Conservation (phyloP, 306 rosid genomes). For the Glycyrrhiza uralensis region DNA sequence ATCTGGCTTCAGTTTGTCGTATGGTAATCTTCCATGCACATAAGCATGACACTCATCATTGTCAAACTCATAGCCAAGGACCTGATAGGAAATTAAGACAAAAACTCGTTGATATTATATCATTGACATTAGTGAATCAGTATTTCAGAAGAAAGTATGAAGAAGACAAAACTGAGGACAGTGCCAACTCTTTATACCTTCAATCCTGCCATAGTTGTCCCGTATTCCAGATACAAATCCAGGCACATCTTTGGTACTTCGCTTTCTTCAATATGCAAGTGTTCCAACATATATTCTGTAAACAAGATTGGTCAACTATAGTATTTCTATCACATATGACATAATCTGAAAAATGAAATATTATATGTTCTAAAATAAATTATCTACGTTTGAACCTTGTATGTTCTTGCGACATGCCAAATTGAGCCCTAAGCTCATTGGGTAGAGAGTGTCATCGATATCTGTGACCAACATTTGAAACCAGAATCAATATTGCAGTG, state of each 20-base stretch:
- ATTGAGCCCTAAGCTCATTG: constrained; percentile 74
- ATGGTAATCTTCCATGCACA: constrained; percentile 79
- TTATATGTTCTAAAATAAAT: neutral
- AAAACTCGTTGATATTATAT: neutral
- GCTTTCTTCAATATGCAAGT: constrained; percentile 61
- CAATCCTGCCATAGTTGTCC: constrained; percentile 91
- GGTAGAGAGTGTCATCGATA: constrained; percentile 89
- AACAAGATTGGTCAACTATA: neutral
- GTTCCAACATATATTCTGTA: constrained; percentile 67
- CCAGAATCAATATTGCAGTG: neutral
- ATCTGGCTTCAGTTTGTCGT: constrained; percentile 64
- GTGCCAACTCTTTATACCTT: constrained; percentile 43
- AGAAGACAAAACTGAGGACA: neutral
- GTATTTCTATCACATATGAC: constrained; percentile 9
- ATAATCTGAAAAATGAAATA: neutral
- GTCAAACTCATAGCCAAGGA: constrained; percentile 68
- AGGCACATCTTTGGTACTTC: constrained; percentile 74
- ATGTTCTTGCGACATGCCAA: constrained; percentile 74
- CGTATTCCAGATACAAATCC: constrained; percentile 62
- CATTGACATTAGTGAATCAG: neutral
- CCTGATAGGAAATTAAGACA: constrained; percentile 39
- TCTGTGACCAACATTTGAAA: constrained; percentile 43
- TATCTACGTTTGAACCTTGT: constrained; percentile 40
- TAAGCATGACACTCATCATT: constrained; percentile 70
- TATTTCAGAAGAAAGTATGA: neutral